Conservation (phyloP, 164 flowering plant species). For the Nymphaea colorata region DNA sequence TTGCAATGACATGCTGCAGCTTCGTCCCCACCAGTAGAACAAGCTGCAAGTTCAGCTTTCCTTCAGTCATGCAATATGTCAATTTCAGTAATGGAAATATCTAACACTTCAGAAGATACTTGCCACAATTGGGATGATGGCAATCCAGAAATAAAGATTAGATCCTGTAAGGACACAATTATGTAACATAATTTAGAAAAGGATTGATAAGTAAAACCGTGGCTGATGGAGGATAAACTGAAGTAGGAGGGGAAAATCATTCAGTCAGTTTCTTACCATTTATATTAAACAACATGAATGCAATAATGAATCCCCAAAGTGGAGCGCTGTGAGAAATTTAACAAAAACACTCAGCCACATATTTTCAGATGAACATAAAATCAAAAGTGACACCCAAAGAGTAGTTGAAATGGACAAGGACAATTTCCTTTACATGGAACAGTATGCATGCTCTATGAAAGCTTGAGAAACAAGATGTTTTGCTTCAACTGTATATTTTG, state of each 20-base stretch:
- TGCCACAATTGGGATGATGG: constrained; percentile 77
- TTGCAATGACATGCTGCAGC: constrained; percentile 91
- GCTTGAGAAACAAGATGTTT: no score
- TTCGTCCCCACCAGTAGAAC: constrained; percentile 86
- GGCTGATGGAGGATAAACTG: no score
- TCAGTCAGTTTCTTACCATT: constrained; percentile 44
- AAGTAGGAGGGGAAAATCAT: no score
- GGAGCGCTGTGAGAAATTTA: constrained; percentile 49
- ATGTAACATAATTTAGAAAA: no score
- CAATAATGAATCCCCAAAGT: constrained; percentile 95
- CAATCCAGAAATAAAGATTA: constrained; percentile 98
- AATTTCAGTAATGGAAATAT: not conserved
- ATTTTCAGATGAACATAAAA: no score
- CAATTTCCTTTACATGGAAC: no score
- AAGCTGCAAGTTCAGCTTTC: constrained; percentile 32
- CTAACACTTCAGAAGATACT: constrained; percentile 19
- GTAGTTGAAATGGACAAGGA: no score
- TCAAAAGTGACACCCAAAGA: no score
- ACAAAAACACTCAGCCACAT: not conserved
- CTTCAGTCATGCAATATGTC: not conserved
- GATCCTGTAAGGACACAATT: constrained; percentile 47
- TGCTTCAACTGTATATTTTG: no score
- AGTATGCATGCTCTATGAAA: no score
- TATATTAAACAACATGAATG: constrained; percentile 86
- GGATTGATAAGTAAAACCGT: no score